Percentiles rank a stretch among this genome's conserved stretches.
Evolutionary conservation across 2,329 filamentous ascomycete genomes (phyloP).

Genomic region (Fusarium subtropicale): DNA sequence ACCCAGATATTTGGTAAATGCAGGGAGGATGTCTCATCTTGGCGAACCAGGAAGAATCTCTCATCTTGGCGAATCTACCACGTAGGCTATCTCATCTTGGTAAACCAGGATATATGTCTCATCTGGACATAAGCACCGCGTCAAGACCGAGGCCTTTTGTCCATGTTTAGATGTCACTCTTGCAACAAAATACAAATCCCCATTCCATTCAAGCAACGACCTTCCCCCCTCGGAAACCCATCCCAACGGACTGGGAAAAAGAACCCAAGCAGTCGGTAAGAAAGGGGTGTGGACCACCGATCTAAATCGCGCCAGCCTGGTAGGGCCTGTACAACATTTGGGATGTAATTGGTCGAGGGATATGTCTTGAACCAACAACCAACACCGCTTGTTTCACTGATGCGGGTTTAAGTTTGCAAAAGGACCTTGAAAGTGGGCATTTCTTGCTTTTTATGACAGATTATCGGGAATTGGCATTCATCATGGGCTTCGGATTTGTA

Average conservation of each 20-base stretch:
- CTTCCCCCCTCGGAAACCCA: slow-evolving; percentile 8
- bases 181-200: neutral
- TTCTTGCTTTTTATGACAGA: neutral
- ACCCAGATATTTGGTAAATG: slow-evolving; percentile 9
- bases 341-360: neutral
- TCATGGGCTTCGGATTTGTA: neutral
- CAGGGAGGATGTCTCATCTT: neutral
- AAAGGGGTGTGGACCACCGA: neutral
- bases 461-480: neutral
- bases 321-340: slow-evolving; percentile 17
- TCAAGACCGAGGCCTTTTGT: slow-evolving; percentile 22
- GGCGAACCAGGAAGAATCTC: neutral
- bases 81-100: too few relatives aligned
- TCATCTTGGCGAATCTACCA: neutral
- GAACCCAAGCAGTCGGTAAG: slow-evolving; percentile 24
- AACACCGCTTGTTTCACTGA: slow-evolving; percentile 30
- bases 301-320: slow-evolving; percentile 18
- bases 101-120: too few relatives aligned
- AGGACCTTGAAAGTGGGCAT: slow-evolving; percentile 28
- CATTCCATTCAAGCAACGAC: neutral
- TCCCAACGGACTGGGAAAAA: slow-evolving; percentile 6
- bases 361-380: slow-evolving; percentile 10
- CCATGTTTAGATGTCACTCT: slow-evolving; percentile 4
- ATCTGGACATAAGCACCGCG: slow-evolving; percentile 1
- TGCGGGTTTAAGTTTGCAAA: slow-evolving; percentile 2